A percentile compares a stretch with the other conserved stretches of the same genome.
Evolutionary conservation across 345 rosid genomes (phyloP).

Genomic region (Dipteronia sinensis): DNA sequence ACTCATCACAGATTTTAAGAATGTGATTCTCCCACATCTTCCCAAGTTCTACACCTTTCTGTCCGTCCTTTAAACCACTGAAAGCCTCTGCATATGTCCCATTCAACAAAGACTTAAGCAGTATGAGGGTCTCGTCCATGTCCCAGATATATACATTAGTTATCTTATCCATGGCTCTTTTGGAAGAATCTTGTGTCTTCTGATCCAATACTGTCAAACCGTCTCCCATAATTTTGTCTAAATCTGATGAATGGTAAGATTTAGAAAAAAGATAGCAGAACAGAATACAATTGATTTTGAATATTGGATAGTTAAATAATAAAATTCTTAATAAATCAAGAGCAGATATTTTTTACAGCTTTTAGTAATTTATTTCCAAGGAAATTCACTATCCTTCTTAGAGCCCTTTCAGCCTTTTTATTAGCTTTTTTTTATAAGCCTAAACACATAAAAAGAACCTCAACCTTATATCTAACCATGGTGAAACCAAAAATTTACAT

Average conservation of each 20-base stretch:
- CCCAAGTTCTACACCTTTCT: conserved; percentile 73
- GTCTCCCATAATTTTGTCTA: conserved; percentile 29
- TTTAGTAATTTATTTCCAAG: background rate
- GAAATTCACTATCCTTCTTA: background rate
- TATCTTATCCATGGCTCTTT: conserved; percentile 26
- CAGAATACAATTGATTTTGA: background rate
- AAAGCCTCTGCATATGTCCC: conserved; percentile 62
- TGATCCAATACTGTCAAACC: conserved; percentile 22
- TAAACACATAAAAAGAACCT: background rate
- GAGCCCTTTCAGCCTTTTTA: background rate
- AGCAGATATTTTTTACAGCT: background rate
- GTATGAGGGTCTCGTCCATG: conserved; percentile 92
- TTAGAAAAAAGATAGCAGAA: background rate
- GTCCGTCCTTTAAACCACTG: conserved; percentile 57
- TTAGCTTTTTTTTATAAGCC: background rate
- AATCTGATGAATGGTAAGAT: background rate
- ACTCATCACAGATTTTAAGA: conserved; percentile 65
- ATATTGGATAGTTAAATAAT: background rate
- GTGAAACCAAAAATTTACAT: background rate
- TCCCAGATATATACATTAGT: conserved; percentile 80
- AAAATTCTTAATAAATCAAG: background rate
- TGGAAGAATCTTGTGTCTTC: conserved; percentile 25
- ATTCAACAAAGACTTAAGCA: conserved; percentile 78
- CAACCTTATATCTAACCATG: background rate
- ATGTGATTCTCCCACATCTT: conserved; percentile 83